Evolutionary conservation across 192 early-diverging fungal species (phyloP), one percentile per base, ranked within the genome.

Genomic region (Jimgerdemannia lactiflua): DNA sequence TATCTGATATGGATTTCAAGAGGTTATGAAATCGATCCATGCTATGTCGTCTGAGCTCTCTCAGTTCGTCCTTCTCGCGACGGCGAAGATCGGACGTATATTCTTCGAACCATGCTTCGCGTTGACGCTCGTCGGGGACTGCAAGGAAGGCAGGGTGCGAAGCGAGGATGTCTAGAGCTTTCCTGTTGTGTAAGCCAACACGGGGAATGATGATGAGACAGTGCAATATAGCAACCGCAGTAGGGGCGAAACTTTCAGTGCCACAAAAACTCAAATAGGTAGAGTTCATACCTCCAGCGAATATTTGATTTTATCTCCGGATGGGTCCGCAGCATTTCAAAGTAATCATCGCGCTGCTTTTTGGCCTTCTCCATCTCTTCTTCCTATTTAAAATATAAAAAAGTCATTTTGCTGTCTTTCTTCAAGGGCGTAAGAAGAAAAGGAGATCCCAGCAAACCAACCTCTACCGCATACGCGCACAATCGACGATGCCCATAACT

Each of bases 41-140:
- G 59, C 88, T 86, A 17, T 89, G 84, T 69, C 89, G 88, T 6
- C 94, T 87, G 39, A 80, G 73, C 39, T 81, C 79, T 4, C 92
- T 82, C 14, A 91, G 78, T 8, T 81, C 82, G 41, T 95, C 92
- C 79, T 91, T 94, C 70, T 95, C 90, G 49, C 90, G 85, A 63
- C 83, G 79, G 0, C 86, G 71, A 67, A 92, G 77, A 39, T 92
- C 92, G 6, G 89, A 87, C 39, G 94, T 84, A 69, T 92, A 94
- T 42, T 92, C 90, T 43, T 91, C 89, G 81, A 94, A 95, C 41
- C 93, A 83, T 41, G 77, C 78, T 64, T 87, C 83, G 1, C 94
- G 82, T 42, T 92, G 87, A 11, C 78, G 75, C 9, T 92, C 93
- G 9, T 85, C 85, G 4, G 79, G 78, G 43, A 95, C 84, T 0